These are phyloP conservation scores for Stephania yunnanensis DNA, from an alignment of 164 flowering plant genomes.

Conservation along the genomic window DNA sequence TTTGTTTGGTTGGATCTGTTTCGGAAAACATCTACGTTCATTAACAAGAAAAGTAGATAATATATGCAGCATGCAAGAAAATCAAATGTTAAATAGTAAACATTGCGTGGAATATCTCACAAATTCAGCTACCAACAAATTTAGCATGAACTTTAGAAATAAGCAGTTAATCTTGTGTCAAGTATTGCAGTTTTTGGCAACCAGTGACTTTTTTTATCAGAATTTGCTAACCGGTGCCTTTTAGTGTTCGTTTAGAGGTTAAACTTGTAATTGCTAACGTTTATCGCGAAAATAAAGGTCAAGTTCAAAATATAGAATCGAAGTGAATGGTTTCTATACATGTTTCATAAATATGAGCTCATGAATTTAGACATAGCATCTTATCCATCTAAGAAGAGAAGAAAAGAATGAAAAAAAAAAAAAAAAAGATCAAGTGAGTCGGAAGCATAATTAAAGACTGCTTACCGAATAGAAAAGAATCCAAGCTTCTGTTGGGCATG, in stretches of 20 bases:
- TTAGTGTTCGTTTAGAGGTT: no score
- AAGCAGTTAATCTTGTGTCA: no score
- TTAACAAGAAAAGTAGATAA: no score
- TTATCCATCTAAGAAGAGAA: not conserved
- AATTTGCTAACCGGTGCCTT: no score
- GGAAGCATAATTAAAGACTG: not conserved
- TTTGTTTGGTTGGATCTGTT: conserved; percentile 3
- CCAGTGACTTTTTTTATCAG: no score
- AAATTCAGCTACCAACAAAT: no score
- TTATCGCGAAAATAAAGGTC: not conserved
- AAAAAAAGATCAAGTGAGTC: not conserved
- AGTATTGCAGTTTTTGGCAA: no score
- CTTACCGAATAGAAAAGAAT: conserved; percentile 11
- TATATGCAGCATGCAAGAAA: no score
- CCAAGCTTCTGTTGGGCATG: conserved; percentile 8
- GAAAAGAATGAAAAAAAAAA: not conserved
- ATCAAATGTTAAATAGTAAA: no score
- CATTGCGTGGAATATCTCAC: no score
- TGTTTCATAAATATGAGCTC: not conserved
- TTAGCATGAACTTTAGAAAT: no score
- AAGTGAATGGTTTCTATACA: not conserved
- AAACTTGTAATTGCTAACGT: no score
- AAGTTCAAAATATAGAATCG: not conserved
- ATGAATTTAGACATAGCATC: not conserved
- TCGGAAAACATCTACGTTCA: not conserved